Base-by-base conservation (phyloP, 257 asterid genomes). In the Orobanche coerulescens region DNA sequence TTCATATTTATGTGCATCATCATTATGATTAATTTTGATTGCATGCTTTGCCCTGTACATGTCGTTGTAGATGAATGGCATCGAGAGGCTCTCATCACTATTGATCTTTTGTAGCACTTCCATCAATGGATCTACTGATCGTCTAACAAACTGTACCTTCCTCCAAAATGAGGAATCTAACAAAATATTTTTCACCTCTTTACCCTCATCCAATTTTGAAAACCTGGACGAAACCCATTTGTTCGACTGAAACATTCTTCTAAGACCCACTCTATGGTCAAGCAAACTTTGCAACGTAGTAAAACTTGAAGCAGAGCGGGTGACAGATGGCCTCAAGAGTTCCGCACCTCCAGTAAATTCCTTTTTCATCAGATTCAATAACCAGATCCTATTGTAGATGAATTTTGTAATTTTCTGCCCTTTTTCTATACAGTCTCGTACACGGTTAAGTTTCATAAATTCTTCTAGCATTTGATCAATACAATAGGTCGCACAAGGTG, bases 291-390 rank as follows among this genome's bases (percentile, higher is more conserved):
- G 94, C 79, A 86, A 57, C 46, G 94, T 82, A 50, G 84, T 69
- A 69, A 84, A 86, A 80, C 79, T 86, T 51, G 97, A 84, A 62
- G 92, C 81, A 63, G 73, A 72, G 65, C 65, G 75, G 24, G 94
- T 82, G 66, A 79, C 67, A 55, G 84, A 82, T 25, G 87, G 94
- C 79, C 66, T 82, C 78, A 89, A 66, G 43, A 86, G 81, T 46
- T 89, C 95, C 69, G 81, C 87, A 36, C 88, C 95, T 49, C 76
- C 94, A 12, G 94, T 86, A 73, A 80, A 89, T 78, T 89, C 97
- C 14, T 75, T 84, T 75, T 86, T 89, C 95, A 89, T 89, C 40
- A 84, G 74, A 76, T 74, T 79, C 73, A 84, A 70, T 76, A 89
- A 51, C 88, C 92, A 87, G 58, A 75, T 61, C 46, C 84, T 75